Percentiles rank a stretch among this genome's conserved stretches.
Conservation (phyloP, 441 rosid genomes). For the Erysimum cheiri region DNA sequence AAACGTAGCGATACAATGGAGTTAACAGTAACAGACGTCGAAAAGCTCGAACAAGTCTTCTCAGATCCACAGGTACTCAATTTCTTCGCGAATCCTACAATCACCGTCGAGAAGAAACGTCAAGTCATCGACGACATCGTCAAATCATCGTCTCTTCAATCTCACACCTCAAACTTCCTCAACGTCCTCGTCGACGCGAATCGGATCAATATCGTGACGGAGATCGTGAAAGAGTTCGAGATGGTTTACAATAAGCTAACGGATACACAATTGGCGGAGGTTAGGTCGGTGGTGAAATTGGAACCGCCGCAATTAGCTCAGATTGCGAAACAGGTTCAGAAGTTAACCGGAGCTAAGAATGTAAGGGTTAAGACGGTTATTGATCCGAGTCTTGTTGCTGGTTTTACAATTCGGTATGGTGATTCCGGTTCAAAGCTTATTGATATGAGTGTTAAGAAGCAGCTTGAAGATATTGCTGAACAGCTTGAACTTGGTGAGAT, state of each 20-base stretch:
- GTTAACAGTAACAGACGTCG: slow-evolving; percentile 69
- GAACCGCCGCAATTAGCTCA: slow-evolving; percentile 82
- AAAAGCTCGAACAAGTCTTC: slow-evolving; percentile 70
- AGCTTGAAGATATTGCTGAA: slow-evolving; percentile 81
- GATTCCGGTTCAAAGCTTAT: slow-evolving; percentile 75
- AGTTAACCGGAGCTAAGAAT: slow-evolving; percentile 77
- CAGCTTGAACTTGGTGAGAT: slow-evolving; percentile 82
- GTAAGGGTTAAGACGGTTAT: slow-evolving; percentile 80
- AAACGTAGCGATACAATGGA: slow-evolving; percentile 64
- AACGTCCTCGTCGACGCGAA: slow-evolving; percentile 70
- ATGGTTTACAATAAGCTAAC: slow-evolving; percentile 63
- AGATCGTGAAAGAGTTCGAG: slow-evolving; percentile 82
- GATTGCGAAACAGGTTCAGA: slow-evolving; percentile 95
- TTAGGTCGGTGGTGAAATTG: slow-evolving; percentile 77
- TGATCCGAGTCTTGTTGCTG: slow-evolving; percentile 83
- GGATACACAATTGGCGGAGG: slow-evolving; percentile 75
- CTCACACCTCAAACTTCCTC: slow-evolving; percentile 66
- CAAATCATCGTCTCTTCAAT: slow-evolving; percentile 56
- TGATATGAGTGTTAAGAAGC: slow-evolving; percentile 95
- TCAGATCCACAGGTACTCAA: slow-evolving; percentile 51
- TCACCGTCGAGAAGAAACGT: slow-evolving; percentile 54
- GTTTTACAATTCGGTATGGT: slow-evolving; percentile 87
- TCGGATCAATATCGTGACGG: slow-evolving; percentile 61
- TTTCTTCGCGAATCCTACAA: slow-evolving; percentile 71
- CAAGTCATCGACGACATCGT: slow-evolving; percentile 63